Evolutionary conservation across 208 protist species (phyloP), one percentile per base, ranked within the genome.

Genomic region (Wallacemonas sp.): DNA sequence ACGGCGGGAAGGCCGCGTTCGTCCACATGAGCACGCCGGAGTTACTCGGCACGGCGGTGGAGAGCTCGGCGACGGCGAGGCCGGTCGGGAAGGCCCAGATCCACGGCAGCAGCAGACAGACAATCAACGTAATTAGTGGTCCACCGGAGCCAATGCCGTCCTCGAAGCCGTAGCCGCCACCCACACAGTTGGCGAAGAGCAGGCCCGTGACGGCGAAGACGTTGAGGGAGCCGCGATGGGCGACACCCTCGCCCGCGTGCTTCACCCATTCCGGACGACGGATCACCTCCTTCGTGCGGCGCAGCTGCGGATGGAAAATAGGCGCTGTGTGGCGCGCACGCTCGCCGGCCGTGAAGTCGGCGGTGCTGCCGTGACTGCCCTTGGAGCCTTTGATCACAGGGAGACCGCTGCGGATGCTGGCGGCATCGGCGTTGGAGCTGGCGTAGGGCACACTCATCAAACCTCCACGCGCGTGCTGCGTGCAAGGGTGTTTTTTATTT

Each of bases 21-120:
- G 82, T 79, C 85, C 88, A 94, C 88, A 94, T 94, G 49, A 94
- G 82, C 45, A 94, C 74, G 18, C 88, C 88, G 0, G 88, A 94
- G 79, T 94, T 94, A 70, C 88, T 94, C 22, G 84, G 88, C 49
- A 94, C 82, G 10, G 88, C 72, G 8, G 88, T 94, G 11, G 84
- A 91, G 4, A 94, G 73, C 74, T 94, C 84, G 32, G 88, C 81
- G 38, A 94, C 88, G 29, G 88, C 84, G 29, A 94, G 71, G 8
- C 88, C 88, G n/a, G 87, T 94, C 2, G 88, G 88, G 22, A 87
- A 76, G 32, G 62, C 78, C 85, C 88, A 94, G 29, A 94, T 66
- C 86, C 88, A 94, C 7, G 88, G 88, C 63, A 94, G 61, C 20
- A 91, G 39, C 26, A 81, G 64, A 31, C 85, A 87, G 22, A 94